Evolutionary conservation across 345 rosid species (phyloP), one percentile per base, ranked within the genome.

Genomic region (Schrenkiella parvula): DNA sequence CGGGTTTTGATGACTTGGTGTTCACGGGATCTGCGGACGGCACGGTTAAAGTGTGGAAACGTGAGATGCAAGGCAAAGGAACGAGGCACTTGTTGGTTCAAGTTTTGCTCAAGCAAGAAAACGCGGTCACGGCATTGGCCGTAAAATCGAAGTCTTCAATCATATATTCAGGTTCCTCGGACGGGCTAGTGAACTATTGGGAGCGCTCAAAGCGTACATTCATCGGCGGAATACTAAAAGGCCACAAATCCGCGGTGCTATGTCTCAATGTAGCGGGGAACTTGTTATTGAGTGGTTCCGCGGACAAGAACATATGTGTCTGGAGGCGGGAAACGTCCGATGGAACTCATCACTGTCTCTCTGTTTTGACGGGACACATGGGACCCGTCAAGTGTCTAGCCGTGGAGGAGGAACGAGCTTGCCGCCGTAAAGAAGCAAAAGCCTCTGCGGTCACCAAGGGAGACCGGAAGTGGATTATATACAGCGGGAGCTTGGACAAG

Each of bases 311-410:
- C 71, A 79, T 91, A 38, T 85, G 93, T 79, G 92, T 88, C 13
- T 95, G 99, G 99, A 72, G 87, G 41, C 70, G 90, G 56, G 96
- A 86, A 4, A 38, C 70, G 28, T 37, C 57, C 1, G 77, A 84
- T 0, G 91, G 91, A 47, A 70, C 70, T 43, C 96, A 91, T 60
- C 21, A 60, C 0, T 95, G 96, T 61, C 47, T 89, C 9, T 64
- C 88, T 0, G 88, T 89, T 10, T 72, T 95, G 61, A 82, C 85
- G 0, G 96, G 96, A 1, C 99, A 95, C 35, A 79, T 83, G 22
- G 97, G 96, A 15, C 98, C 99, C 0, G 89, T 95, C 8, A 91
- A 89, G 74, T 95, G 96, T 66, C 29, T 95, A 18, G 87, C 95
- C 37, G 87, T 88, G 8, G 85, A 73, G 6, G 82, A 78, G n/a